A percentile compares a stretch with the other conserved stretches of the same genome.
These are phyloP conservation scores for Saprolegnia diclina DNA, from an alignment of 352 stramenopile genomes.

Conservation along the genomic window DNA sequence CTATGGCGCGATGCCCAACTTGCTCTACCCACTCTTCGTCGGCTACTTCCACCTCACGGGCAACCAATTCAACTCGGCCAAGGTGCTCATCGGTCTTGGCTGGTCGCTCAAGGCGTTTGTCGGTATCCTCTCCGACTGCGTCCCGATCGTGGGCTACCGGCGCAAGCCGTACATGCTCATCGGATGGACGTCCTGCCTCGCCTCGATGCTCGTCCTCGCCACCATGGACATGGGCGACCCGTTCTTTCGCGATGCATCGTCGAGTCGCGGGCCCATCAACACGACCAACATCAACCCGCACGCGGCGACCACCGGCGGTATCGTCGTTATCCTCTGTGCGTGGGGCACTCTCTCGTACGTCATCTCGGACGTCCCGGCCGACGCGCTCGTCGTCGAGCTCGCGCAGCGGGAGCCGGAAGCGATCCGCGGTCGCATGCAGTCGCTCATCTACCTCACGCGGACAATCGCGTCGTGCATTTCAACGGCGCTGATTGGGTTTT, in stretches of 20 bases:
- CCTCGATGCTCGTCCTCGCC: slow-evolving; percentile 40
- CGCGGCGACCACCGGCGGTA: slow-evolving; percentile 33
- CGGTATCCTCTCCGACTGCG: slow-evolving; percentile 80
- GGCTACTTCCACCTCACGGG: slow-evolving; percentile 50
- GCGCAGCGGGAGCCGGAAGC: slow-evolving; percentile 65
- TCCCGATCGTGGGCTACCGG: slow-evolving; percentile 76
- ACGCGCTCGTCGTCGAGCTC: slow-evolving; percentile 64
- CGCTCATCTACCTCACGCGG: slow-evolving; percentile 60
- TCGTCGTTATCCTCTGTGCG: slow-evolving; percentile 44
- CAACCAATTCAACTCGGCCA: slow-evolving; percentile 36
- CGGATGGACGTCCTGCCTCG: slow-evolving; percentile 40
- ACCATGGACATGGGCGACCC: slow-evolving; percentile 33
- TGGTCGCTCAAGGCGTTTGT: slow-evolving; percentile 81
- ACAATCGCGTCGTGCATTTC: slow-evolving; percentile 34
- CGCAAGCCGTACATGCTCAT: slow-evolving; percentile 78
- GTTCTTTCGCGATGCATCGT: slow-evolving; percentile 32
- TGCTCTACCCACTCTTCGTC: slow-evolving; percentile 51
- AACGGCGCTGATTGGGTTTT: slow-evolving; percentile 32
- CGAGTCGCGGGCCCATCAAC: slow-evolving; percentile 28
- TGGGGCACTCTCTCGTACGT: slow-evolving; percentile 55
- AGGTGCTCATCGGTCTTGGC: slow-evolving; percentile 49
- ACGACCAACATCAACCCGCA: slow-evolving; percentile 34
- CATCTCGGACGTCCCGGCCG: slow-evolving; percentile 56
- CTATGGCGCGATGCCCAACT: slow-evolving; percentile 39
- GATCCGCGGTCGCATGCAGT: slow-evolving; percentile 47